Base-by-base conservation (phyloP, 306 rosid genomes). In the Psophocarpus tetragonolobus region DNA sequence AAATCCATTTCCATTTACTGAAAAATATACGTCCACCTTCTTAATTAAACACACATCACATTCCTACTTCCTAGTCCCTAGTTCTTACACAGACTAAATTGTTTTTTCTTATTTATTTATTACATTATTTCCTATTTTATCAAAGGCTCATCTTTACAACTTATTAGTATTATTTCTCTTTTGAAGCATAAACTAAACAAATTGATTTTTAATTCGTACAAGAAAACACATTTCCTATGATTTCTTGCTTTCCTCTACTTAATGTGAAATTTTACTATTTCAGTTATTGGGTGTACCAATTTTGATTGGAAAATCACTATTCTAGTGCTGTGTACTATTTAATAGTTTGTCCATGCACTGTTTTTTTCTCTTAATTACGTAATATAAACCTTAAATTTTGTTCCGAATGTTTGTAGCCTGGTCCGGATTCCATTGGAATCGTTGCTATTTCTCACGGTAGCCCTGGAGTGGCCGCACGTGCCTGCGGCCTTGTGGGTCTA, bases 371-470 rank as follows among this genome's bases (percentile, higher is more conserved):
- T 65, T 23, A 47, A 41, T 73, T 27, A 14, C 23, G 35, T 64
- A 13, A 14, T 56, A 47, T 45, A 50, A 68, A 15, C 29, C 18
- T 57, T 14, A 27, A 58, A 6, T 30, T 1, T 24, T 62, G 23
- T 47, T 12, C 8, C 60, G 50, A 44, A 72, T 77, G 60, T 69
- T 73, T 78, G 89, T 89, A 95, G 99, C 99, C 99, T 95, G 99
- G 99, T 95, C 99, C 99, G 99, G 99, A 95, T 95, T 95, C 99
- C 97, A 92, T 95, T 87, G 99, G 99, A 95, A 95, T 95, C 97
- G 91, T 95, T 91, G 99, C 97, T 83, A 95, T 95, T 86, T 95
- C 99, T 88, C 97, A 92, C 63, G 96, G 98, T 77, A 88, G 91
- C 95, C 76, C 97, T 76, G 99, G 99, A 84, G 99, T 95, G 83